A percentile compares a stretch with the other conserved stretches of the same genome.
These are phyloP conservation scores for Miamiensis avidus DNA, from an alignment of 169 alveolate species.

Conservation along the genomic window DNA sequence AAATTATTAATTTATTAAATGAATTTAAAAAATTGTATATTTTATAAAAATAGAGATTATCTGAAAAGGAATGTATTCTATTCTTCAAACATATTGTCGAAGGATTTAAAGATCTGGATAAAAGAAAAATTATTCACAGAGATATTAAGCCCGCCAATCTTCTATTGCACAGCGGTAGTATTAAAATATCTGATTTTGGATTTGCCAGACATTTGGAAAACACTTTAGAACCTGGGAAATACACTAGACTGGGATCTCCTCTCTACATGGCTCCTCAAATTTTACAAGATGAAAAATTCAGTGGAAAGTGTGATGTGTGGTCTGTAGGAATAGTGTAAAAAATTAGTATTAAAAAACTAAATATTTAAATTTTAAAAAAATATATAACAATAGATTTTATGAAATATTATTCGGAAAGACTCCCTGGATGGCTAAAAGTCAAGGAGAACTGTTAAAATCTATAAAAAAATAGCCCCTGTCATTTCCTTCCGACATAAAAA, in stretches of 20 bases:
- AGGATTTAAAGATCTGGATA: conserved; percentile 38
- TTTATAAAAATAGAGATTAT: conserved; percentile 12
- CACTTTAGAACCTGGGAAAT: conserved; percentile 26
- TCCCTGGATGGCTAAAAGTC: conserved; percentile 47
- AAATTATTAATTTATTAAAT: too few species aligned
- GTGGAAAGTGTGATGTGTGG: conserved; percentile 43
- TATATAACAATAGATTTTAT: too few species aligned
- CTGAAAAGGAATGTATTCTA: conserved; percentile 28
- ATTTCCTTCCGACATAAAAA: conserved; percentile 30
- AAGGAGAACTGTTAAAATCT: conserved; percentile 24
- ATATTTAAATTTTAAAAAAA: too few species aligned
- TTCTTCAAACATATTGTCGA: conserved; percentile 48
- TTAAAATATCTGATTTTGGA: conserved; percentile 48
- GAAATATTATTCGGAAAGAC: conserved; percentile 33
- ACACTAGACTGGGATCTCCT: conserved; percentile 29
- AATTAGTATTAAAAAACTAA: too few species aligned
- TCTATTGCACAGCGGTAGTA: conserved; percentile 30
- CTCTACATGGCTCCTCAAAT: conserved; percentile 38
- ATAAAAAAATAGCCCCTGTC: conserved; percentile 18
- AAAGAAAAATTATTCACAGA: conserved; percentile 40
- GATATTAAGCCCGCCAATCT: conserved; percentile 50
- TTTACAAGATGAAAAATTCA: conserved; percentile 17
- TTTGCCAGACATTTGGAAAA: conserved; percentile 45
- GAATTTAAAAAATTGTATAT: too few species aligned
- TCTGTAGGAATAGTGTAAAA: conserved; percentile 36